These are phyloP conservation scores for Tuber umbilicatum DNA, from an alignment of 495 filamentous ascomycete genomes.

Conservation along the genomic window DNA sequence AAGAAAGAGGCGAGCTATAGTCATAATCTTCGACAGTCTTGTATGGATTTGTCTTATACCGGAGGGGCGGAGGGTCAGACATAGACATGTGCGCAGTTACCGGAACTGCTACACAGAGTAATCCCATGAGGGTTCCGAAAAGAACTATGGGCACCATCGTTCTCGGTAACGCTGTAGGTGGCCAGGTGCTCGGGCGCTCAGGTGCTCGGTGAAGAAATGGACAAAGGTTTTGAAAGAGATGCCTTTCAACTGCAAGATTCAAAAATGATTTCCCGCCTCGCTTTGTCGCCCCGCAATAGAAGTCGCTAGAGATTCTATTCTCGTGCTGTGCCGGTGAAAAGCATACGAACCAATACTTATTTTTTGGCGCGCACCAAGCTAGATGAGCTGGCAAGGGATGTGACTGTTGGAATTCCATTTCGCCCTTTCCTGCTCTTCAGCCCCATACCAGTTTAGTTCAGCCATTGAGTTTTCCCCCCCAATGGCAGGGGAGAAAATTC, in stretches of 20 bases:
- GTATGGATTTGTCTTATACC: constrained; percentile 53
- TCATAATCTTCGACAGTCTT: constrained; percentile 47
- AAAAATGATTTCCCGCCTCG: constrained; percentile 1
- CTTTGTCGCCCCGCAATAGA: constrained; percentile 6
- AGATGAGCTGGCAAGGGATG: not conserved
- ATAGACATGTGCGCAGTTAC: constrained; percentile 57
- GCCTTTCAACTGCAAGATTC: not conserved
- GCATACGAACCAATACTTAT: not conserved
- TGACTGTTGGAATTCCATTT: not conserved
- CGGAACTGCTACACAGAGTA: constrained; percentile 15
- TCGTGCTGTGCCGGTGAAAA: constrained; percentile 6
- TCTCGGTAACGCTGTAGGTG: not conserved
- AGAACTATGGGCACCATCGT: constrained; percentile 14
- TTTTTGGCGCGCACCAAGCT: not conserved
- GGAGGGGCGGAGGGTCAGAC: constrained; percentile 52
- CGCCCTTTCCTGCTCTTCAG: not conserved
- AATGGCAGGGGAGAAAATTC: not conserved
- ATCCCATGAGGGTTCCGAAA: constrained; percentile 13
- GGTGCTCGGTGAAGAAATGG: constrained; percentile 1
- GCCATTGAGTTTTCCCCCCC: not conserved
- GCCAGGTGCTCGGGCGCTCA: not conserved
- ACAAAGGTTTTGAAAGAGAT: constrained; percentile 9
- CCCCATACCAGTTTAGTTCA: not conserved
- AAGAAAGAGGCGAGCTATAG: constrained; percentile 48
- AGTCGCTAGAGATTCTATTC: not conserved